These are phyloP conservation scores for Oryza australiensis DNA, from an alignment of 176 grass and related monocot species.

Conservation along the genomic window DNA sequence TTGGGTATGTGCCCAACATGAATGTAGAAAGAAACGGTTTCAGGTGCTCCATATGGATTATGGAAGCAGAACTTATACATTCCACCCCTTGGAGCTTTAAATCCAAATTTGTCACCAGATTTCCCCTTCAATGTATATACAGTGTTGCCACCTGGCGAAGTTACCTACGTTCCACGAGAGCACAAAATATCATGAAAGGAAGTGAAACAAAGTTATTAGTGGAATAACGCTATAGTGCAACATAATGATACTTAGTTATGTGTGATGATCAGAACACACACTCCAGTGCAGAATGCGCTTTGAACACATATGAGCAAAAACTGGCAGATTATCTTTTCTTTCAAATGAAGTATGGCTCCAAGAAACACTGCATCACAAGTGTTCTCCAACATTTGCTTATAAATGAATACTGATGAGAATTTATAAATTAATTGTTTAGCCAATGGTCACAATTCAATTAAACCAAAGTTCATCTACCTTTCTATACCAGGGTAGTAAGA, in stretches of 20 bases:
- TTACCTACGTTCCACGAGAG: conserved; percentile 50
- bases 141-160: conserved; percentile 79
- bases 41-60: conserved; percentile 85
- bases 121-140: conserved; percentile 75
- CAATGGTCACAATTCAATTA: not conserved
- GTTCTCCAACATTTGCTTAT: not conserved
- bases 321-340: not conserved
- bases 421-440: not conserved
- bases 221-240: not conserved
- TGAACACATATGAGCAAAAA: not conserved
- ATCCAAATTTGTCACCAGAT: conserved; percentile 97
- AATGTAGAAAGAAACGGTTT: conserved; percentile 98
- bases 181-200: not conserved
- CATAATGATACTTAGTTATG: not conserved
- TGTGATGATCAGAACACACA: not conserved
- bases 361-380: not conserved
- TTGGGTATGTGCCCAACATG: conserved; percentile 99
- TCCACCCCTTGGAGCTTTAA: conserved; percentile 88
- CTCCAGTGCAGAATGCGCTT: not conserved
- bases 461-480: not conserved
- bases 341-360: not conserved
- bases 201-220: not conserved
- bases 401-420: not conserved
- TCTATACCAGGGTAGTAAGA: not conserved
- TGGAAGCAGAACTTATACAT: conserved; percentile 99